Conservation (phyloP, 2,329 filamentous ascomycete species). For the Colletotrichum viniferum region DNA sequence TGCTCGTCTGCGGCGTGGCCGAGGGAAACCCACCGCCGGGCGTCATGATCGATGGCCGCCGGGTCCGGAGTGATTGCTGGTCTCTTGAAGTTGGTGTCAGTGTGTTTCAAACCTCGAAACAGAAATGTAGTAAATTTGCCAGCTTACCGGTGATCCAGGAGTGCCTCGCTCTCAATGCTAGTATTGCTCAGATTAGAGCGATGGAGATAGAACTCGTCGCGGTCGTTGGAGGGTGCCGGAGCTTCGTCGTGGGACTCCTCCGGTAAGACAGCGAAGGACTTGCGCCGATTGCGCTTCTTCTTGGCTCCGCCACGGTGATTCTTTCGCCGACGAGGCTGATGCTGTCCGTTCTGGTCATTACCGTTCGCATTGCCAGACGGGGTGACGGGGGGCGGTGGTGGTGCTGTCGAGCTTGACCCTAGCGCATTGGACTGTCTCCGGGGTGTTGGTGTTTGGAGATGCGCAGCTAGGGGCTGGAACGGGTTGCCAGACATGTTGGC, state of each 20-base stretch:
- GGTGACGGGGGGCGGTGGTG: constrained; percentile 10
- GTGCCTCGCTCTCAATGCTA: constrained; percentile 85
- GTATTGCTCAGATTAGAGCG: constrained; percentile 74
- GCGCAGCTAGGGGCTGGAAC: constrained; percentile 29
- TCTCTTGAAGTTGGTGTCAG: constrained; percentile 44
- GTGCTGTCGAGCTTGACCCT: constrained; percentile 16
- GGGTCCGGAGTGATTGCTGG: constrained; percentile 66
- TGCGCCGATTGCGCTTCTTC: constrained; percentile 76
- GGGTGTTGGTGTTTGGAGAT: constrained; percentile 8
- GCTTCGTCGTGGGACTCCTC: constrained; percentile 54
- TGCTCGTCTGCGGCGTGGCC: constrained; percentile 21
- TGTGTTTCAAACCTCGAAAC: background rate
- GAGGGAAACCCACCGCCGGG: constrained; percentile 35
- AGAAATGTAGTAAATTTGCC: constrained; percentile 9
- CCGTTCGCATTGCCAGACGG: constrained; percentile 1
- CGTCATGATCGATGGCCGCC: constrained; percentile 60
- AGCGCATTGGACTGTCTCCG: constrained; percentile 8
- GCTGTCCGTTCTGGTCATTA: constrained; percentile 16
- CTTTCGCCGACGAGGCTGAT: constrained; percentile 55
- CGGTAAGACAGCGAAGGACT: constrained; percentile 75
- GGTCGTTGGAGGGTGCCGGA: constrained; percentile 28
- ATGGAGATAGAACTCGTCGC: constrained; percentile 54
- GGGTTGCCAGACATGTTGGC: constrained; percentile 36
- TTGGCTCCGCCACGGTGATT: constrained; percentile 78
- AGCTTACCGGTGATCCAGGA: constrained; percentile 82